phyloP scores from a whole-genome alignment of 164 flowering plant species.

The Nelumbo lutea region DNA sequence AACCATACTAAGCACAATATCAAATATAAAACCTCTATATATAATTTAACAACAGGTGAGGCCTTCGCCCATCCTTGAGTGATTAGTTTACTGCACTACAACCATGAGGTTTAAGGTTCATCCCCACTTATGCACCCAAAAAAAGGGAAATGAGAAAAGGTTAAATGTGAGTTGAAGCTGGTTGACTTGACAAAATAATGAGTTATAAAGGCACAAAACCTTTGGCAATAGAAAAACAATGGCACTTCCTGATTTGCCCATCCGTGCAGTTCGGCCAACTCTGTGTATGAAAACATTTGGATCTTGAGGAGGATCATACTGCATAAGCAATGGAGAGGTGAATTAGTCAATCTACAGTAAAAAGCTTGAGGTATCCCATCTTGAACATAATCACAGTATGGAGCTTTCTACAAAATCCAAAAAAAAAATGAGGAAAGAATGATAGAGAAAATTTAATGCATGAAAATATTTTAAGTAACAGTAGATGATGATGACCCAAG shows the following conservation, averaged over 20 bases:
- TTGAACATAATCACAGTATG: neutral
- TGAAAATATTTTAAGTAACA: neutral
- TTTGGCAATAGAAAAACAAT: conserved; percentile 77
- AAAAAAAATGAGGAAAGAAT: neutral
- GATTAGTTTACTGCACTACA: neutral
- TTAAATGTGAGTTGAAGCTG: too few relatives aligned
- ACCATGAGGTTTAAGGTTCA: neutral
- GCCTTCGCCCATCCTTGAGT: neutral
- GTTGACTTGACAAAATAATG: neutral
- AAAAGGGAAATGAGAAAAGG: too few relatives aligned
- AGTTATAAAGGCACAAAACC: conserved; percentile 32
- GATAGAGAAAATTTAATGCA: neutral
- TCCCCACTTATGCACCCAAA: neutral
- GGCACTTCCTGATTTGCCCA: conserved; percentile 86
- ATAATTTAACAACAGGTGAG: too few relatives aligned
- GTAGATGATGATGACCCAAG: neutral
- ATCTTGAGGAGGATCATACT: conserved; percentile 98
- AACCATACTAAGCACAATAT: too few relatives aligned
- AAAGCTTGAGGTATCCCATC: neutral
- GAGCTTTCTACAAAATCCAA: neutral
- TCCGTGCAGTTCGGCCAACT: conserved; percentile 93
- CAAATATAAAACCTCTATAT: too few relatives aligned
- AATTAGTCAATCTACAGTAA: neutral
- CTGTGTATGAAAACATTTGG: conserved; percentile 88
- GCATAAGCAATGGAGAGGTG: conserved; percentile 26